Percentiles rank a stretch among this genome's conserved stretches.
phyloP scores from a whole-genome alignment of 2,329 filamentous ascomycete genomes.

The Periconia sp. region DNA sequence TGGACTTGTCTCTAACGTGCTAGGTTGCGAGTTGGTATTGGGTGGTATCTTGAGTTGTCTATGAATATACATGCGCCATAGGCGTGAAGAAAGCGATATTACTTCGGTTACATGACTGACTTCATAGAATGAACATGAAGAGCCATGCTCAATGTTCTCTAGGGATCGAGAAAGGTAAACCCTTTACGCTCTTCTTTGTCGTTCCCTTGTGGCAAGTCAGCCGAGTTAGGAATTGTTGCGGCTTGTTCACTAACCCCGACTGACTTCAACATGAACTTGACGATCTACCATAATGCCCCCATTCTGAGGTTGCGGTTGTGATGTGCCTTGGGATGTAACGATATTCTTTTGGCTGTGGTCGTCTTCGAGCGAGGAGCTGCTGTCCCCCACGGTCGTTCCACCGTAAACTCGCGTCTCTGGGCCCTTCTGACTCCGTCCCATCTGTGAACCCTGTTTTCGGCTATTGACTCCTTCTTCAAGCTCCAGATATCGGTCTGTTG shows the following conservation, averaged over 20 bases:
- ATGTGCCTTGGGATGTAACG: conserved; percentile 2
- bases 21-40: too few relatives aligned
- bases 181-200: too few relatives aligned
- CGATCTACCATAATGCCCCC: conserved; percentile 1
- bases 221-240: too few relatives aligned
- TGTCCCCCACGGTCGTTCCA: conserved; percentile 10
- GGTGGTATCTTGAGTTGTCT: too few relatives aligned
- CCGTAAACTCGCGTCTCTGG: conserved; percentile 16
- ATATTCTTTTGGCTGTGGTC: conserved; percentile 8
- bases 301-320: background rate
- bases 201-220: too few relatives aligned
- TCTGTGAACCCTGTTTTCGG: background rate
- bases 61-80: too few relatives aligned
- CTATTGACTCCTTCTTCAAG: conserved; percentile 6
- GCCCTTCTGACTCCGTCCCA: conserved; percentile 3
- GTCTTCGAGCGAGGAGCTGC: conserved; percentile 8
- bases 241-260: background rate
- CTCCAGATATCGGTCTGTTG: conserved; percentile 13
- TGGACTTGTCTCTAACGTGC: too few relatives aligned
- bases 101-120: too few relatives aligned
- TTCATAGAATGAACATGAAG: too few relatives aligned
- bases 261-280: background rate
- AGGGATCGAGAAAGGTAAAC: too few relatives aligned
- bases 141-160: too few relatives aligned
- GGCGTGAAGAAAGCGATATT: too few relatives aligned